These are phyloP conservation scores for Cruciata laevipes DNA, from an alignment of 257 asterid genomes.

Conservation along the genomic window DNA sequence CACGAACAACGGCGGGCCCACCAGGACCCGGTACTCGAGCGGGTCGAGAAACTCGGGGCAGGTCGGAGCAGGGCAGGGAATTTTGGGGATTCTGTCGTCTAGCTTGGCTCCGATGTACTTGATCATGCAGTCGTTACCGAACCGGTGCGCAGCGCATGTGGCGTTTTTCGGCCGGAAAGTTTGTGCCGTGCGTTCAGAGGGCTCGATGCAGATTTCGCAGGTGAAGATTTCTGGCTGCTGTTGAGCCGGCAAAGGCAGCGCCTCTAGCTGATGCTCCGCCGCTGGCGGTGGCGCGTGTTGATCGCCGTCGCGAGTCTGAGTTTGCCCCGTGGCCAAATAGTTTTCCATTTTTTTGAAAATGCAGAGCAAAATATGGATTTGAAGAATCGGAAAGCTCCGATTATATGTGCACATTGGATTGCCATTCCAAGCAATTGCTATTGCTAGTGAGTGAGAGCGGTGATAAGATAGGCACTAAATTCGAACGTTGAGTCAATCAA, in stretches of 20 bases:
- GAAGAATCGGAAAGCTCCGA: not conserved
- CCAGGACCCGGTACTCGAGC: constrained; percentile 29
- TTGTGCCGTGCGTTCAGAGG: constrained; percentile 13
- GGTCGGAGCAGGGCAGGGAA: constrained; percentile 50
- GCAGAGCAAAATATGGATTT: not conserved
- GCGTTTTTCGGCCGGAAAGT: constrained; percentile 17
- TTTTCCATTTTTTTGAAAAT: constrained; percentile 1
- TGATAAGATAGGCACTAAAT: not conserved
- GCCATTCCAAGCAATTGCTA: not conserved
- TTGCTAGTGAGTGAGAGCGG: not conserved
- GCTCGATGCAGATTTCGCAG: constrained; percentile 64
- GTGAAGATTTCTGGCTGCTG: constrained; percentile 18
- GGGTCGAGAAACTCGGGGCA: constrained; percentile 62
- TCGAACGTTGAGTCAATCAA: not conserved
- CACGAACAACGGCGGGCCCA: constrained; percentile 37
- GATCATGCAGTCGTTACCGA: constrained; percentile 53
- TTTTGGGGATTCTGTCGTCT: constrained; percentile 33
- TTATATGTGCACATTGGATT: not conserved
- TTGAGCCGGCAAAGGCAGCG: not conserved
- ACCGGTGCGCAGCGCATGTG: constrained; percentile 40
- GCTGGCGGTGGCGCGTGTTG: not conserved
- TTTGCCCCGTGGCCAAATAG: not conserved
- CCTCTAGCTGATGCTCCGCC: not conserved
- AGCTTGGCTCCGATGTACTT: constrained; percentile 61
- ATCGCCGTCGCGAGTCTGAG: not conserved